Conservation (phyloP, 331 rosid species). For the Malus hybrid region DNA sequence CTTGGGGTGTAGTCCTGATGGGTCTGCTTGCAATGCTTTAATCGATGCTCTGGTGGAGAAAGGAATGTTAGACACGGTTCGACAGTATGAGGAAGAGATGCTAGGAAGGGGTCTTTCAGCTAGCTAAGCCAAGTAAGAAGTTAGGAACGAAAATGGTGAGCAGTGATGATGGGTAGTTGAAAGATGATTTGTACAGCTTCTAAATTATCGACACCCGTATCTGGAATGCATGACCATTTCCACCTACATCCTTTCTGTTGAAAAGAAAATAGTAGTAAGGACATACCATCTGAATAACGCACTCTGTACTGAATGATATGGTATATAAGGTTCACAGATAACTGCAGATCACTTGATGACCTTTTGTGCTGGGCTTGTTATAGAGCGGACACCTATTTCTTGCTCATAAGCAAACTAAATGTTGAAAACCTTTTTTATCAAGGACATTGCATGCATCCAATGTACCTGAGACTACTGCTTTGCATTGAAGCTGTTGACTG, state of each 20-base stretch:
- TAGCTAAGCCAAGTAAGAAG: conserved; percentile 63
- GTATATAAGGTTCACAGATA: not conserved
- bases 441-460: not conserved
- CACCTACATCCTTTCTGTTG: not conserved
- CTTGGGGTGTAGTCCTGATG: conserved; percentile 84
- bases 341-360: not conserved
- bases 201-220: not conserved
- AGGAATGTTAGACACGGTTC: conserved; percentile 64
- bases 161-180: conserved; percentile 26
- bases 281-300: not conserved
- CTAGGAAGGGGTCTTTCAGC: conserved; percentile 73
- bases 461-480: not conserved
- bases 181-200: not conserved
- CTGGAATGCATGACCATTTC: not conserved
- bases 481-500: not conserved
- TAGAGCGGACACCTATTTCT: not conserved
- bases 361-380: not conserved
- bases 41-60: conserved; percentile 79
- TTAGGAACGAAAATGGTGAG: conserved; percentile 41
- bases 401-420: not conserved
- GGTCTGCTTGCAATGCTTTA: conserved; percentile 72
- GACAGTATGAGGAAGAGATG: conserved; percentile 84
- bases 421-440: not conserved
- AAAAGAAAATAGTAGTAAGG: not conserved
- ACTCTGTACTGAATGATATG: not conserved